Conservation (phyloP, 83 land plant species). For the Thuja plicata region DNA sequence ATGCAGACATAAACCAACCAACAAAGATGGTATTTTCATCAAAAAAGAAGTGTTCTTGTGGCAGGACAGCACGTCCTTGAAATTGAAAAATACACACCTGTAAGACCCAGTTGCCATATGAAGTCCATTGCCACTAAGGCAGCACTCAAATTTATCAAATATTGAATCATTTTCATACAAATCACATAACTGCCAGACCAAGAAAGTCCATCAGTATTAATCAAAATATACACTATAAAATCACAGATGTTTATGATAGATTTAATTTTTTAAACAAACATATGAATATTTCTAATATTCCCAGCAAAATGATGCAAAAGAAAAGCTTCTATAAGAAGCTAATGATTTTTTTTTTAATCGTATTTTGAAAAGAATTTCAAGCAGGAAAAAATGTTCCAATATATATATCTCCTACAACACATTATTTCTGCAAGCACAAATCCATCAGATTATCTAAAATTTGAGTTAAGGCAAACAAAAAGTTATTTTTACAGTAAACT, state of each 20-base stretch:
- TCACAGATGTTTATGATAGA: not conserved
- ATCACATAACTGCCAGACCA: constrained; percentile 65
- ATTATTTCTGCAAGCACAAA: not conserved
- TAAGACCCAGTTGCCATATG: constrained; percentile 84
- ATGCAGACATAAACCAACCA: not conserved
- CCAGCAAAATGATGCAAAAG: not conserved
- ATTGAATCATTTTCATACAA: constrained; percentile 88
- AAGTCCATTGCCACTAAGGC: constrained; percentile 80
- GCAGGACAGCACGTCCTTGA: not conserved
- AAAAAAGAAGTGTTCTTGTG: not conserved
- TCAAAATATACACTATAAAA: not conserved
- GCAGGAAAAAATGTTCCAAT: too few species aligned
- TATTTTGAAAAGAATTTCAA: not conserved
- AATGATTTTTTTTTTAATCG: not conserved
- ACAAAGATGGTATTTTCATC: not conserved
- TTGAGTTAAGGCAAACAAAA: not conserved
- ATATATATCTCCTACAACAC: too few species aligned
- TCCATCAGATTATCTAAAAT: not conserved
- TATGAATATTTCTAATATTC: not conserved
- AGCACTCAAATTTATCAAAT: constrained; percentile 90
- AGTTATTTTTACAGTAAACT: not conserved
- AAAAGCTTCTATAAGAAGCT: not conserved
- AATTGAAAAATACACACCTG: constrained; percentile 41
- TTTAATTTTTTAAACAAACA: not conserved
- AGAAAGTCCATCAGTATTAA: not conserved